Evolutionary conservation across 129 eudicot species (phyloP).

Genomic region (Pseudognaphalium luteoalbum): DNA sequence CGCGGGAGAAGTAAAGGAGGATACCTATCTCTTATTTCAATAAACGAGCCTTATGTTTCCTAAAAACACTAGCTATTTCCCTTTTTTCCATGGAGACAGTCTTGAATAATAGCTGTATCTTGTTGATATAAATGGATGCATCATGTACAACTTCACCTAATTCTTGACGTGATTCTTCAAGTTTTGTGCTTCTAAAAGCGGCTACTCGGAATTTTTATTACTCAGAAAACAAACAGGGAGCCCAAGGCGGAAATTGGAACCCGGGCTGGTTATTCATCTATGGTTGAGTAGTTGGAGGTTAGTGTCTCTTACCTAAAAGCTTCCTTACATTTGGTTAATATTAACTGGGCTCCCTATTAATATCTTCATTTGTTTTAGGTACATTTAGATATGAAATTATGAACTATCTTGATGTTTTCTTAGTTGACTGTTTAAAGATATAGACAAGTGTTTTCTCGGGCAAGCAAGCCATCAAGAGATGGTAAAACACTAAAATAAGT

Average conservation of each 20-base stretch:
- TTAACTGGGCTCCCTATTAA: not conserved
- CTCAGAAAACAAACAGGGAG: slow-evolving; percentile 83
- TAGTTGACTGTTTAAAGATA: not conserved
- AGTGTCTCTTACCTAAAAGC: slow-evolving; percentile 15
- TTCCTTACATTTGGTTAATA: slow-evolving; percentile 25
- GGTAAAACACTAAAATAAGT: not conserved
- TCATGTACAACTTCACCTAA: slow-evolving; percentile 5
- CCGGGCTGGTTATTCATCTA: slow-evolving; percentile 38
- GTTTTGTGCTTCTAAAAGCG: slow-evolving; percentile 2
- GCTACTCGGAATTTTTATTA: slow-evolving; percentile 2
- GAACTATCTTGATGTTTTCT: not conserved
- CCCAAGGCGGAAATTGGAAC: slow-evolving; percentile 97
- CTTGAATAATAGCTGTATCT: not conserved
- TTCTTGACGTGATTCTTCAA: slow-evolving; percentile 8
- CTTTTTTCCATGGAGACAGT: too few species aligned
- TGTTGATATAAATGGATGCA: not conserved
- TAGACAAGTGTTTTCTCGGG: not conserved
- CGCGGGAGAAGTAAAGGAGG: too few species aligned
- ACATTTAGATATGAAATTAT: slow-evolving; percentile 1
- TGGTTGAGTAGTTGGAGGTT: not conserved
- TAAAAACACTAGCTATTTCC: too few species aligned
- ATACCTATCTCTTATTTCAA: too few species aligned
- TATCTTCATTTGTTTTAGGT: not conserved
- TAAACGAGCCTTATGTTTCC: too few species aligned
- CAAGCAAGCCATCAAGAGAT: not conserved